These are phyloP conservation scores for Solanum corneliomulleri DNA, from an alignment of 257 asterid genomes.

Conservation along the genomic window DNA sequence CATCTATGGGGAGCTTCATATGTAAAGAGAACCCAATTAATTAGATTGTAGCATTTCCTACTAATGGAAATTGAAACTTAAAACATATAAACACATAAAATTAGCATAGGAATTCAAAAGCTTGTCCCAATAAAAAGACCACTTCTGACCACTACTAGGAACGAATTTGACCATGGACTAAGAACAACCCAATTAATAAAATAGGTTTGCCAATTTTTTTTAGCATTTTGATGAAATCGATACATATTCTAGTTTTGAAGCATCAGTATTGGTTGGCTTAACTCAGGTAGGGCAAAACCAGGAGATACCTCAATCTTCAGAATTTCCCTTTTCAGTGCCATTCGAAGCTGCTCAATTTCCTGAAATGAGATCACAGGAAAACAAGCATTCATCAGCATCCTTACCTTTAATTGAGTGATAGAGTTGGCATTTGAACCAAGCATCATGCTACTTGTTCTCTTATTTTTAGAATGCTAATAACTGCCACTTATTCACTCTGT, in stretches of 20 bases:
- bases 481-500: not conserved
- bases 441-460: not conserved
- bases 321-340: slow-evolving; percentile 56
- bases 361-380: slow-evolving; percentile 5
- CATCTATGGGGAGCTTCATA: not conserved
- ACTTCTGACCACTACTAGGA: not conserved
- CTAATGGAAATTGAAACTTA: not conserved
- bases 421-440: not conserved
- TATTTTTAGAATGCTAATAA: not conserved
- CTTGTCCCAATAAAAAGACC: not conserved
- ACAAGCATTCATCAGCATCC: not conserved
- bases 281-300: not conserved
- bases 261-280: not conserved
- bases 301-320: slow-evolving; percentile 63
- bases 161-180: not conserved
- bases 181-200: not conserved
- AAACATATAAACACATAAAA: not conserved
- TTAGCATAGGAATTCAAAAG: not conserved
- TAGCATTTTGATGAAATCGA: not conserved
- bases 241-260: not conserved
- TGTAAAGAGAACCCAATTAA: not conserved
- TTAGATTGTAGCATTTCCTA: not conserved
- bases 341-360: slow-evolving; percentile 82
- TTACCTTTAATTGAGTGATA: not conserved
- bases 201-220: not conserved